phyloP scores from a whole-genome alignment of 106 monocot genomes.

The Platanthera guangdongensis region DNA sequence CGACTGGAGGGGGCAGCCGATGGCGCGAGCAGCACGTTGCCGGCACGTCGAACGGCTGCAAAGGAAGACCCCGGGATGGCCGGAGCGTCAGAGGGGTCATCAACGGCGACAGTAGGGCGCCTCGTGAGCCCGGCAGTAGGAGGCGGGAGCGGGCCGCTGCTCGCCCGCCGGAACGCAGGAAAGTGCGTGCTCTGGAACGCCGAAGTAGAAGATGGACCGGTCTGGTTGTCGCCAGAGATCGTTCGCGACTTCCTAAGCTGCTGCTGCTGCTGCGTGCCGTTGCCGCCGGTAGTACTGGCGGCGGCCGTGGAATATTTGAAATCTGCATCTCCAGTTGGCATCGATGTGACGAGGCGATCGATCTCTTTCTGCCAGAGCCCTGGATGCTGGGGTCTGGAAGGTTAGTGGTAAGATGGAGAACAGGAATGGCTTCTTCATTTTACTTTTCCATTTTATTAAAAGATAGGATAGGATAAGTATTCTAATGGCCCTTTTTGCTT shows the following conservation, averaged over 20 bases:
- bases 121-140: neutral
- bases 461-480: neutral
- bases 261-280: neutral
- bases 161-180: conserved; percentile 16
- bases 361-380: neutral
- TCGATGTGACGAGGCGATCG: neutral
- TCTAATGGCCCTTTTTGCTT: neutral
- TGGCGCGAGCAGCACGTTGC: conserved; percentile 15
- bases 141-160: conserved; percentile 16
- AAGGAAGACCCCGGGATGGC: conserved; percentile 13
- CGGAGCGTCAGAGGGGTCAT: conserved; percentile 31
- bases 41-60: conserved; percentile 17
- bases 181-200: conserved; percentile 7
- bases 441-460: neutral
- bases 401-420: neutral
- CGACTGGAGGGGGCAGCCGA: neutral
- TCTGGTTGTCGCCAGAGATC: conserved; percentile 17
- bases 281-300: neutral
- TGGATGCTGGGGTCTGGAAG: neutral
- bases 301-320: neutral
- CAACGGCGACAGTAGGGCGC: conserved; percentile 36
- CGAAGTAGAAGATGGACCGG: neutral
- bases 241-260: conserved; percentile 35
- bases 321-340: conserved; percentile 1
- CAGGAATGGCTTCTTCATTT: neutral